phyloP scores from a whole-genome alignment of 1,284 basidiomycete genomes.

The Cutaneotrichosporon dermatis region DNA sequence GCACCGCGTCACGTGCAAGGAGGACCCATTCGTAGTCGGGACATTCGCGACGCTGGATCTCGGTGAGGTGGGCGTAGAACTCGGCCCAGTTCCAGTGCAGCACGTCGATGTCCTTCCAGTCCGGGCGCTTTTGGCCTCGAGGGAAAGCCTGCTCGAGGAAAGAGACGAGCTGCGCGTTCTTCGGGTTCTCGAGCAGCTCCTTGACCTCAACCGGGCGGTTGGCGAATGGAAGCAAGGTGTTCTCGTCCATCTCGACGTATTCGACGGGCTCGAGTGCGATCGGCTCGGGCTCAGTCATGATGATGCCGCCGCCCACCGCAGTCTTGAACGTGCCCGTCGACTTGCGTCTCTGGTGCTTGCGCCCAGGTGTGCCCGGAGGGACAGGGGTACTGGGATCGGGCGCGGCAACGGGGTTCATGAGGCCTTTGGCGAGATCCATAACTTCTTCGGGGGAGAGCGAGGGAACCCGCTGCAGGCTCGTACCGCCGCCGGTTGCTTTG shows the following conservation, averaged over 20 bases:
- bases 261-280: slow-evolving; percentile 47
- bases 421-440: slow-evolving; percentile 35
- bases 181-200: slow-evolving; percentile 34
- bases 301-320: not conserved
- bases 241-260: slow-evolving; percentile 45
- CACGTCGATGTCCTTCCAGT: slow-evolving; percentile 39
- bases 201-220: slow-evolving; percentile 40
- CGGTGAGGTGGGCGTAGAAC: slow-evolving; percentile 38
- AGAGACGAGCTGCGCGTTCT: slow-evolving; percentile 37
- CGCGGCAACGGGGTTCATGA: slow-evolving; percentile 37
- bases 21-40: slow-evolving; percentile 46
- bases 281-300: slow-evolving; percentile 15
- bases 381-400: slow-evolving; percentile 19
- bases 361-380: slow-evolving; percentile 13
- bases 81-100: slow-evolving; percentile 45
- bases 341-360: slow-evolving; percentile 36
- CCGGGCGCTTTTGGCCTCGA: slow-evolving; percentile 21
- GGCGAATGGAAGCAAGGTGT: slow-evolving; percentile 43
- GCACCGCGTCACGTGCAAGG: slow-evolving; percentile 37
- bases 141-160: slow-evolving; percentile 43
- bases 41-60: slow-evolving; percentile 29
- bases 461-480: not conserved
- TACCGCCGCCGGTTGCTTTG: no score
- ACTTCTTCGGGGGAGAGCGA: slow-evolving; percentile 42
- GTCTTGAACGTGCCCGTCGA: slow-evolving; percentile 10